phyloP scores from a whole-genome alignment of 2,329 filamentous ascomycete genomes.

The Leptographium procerum region DNA sequence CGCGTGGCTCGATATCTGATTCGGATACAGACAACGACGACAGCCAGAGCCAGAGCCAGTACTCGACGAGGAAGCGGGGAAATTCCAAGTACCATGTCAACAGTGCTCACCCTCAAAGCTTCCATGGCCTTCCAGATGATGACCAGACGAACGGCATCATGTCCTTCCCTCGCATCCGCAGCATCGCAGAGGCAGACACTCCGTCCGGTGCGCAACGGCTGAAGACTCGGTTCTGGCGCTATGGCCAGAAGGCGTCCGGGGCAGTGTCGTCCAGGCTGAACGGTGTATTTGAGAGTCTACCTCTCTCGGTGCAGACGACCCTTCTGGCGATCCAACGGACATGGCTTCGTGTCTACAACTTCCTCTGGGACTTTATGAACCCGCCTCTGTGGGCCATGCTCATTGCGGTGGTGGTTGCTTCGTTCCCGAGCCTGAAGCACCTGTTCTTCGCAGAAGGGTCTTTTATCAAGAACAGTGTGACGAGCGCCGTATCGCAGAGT shows the following conservation, averaged over 20 bases:
- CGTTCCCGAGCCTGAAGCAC: constrained; percentile 67
- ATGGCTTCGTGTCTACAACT: constrained; percentile 41
- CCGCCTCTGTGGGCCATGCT: constrained; percentile 97
- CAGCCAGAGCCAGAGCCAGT: constrained; percentile 5
- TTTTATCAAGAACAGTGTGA: constrained; percentile 87
- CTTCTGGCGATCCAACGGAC: constrained; percentile 21
- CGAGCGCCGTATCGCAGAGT: constrained; percentile 72
- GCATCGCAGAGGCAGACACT: constrained; percentile 27
- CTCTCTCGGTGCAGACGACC: constrained; percentile 26
- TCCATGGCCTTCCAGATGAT: constrained; percentile 19
- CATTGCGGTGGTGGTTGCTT: constrained; percentile 78
- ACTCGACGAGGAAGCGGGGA: constrained; percentile 15
- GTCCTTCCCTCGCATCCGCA: constrained; percentile 48
- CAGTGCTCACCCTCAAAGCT: constrained; percentile 14
- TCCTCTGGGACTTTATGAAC: constrained; percentile 93
- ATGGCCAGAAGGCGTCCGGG: constrained; percentile 4
- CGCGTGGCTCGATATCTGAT: constrained; percentile 35
- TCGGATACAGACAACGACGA: constrained; percentile 26
- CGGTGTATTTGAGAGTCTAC: constrained; percentile 26
- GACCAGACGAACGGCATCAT: constrained; percentile 43
- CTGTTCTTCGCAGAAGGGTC: constrained; percentile 83
- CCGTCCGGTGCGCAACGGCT: constrained; percentile 30
- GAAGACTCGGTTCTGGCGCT: constrained; percentile 23
- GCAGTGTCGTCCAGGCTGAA: constrained; percentile 11
- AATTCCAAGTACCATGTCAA: constrained; percentile 14